Evolutionary conservation across 257 asterid species (phyloP).

Genomic region (Echium plantagineum): DNA sequence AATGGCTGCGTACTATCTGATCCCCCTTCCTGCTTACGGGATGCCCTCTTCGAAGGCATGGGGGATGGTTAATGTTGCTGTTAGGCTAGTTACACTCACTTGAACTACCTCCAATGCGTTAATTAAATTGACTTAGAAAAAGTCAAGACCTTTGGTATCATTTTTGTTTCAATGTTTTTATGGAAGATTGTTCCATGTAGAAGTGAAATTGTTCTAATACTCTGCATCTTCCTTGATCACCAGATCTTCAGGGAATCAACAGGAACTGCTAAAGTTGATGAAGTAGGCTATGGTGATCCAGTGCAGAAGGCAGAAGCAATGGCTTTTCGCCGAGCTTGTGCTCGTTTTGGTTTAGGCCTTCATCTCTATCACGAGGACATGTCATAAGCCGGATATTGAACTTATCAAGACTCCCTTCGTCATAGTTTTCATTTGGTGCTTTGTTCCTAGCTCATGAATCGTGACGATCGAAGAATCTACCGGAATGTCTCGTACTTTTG

Average conservation of each 20-base stretch:
- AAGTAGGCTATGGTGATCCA: slow-evolving; percentile 49
- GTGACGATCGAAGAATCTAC: not conserved
- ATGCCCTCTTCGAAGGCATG: no score
- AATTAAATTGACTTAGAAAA: no score
- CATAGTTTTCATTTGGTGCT: not conserved
- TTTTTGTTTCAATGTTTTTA: not conserved
- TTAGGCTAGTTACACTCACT: no score
- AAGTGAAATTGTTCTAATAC: not conserved
- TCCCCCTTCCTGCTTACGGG: no score
- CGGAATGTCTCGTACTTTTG: no score
- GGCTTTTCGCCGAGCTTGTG: slow-evolving; percentile 96
- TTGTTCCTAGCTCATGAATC: not conserved
- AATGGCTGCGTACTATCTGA: no score
- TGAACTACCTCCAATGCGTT: no score
- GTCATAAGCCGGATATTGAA: slow-evolving; percentile 17
- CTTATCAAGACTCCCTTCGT: not conserved
- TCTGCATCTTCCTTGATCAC: not conserved
- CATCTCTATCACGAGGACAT: slow-evolving; percentile 79
- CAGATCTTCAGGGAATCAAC: slow-evolving; percentile 78
- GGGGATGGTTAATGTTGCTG: no score
- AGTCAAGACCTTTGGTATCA: no score
- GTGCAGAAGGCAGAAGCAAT: slow-evolving; percentile 89
- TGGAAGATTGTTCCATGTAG: not conserved
- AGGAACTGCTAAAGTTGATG: slow-evolving; percentile 60
- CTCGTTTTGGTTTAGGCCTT: slow-evolving; percentile 87